Percentiles rank a stretch among this genome's conserved stretches.
Evolutionary conservation across 2,329 filamentous ascomycete species (phyloP).

Genomic region (Diaporthe sp.): DNA sequence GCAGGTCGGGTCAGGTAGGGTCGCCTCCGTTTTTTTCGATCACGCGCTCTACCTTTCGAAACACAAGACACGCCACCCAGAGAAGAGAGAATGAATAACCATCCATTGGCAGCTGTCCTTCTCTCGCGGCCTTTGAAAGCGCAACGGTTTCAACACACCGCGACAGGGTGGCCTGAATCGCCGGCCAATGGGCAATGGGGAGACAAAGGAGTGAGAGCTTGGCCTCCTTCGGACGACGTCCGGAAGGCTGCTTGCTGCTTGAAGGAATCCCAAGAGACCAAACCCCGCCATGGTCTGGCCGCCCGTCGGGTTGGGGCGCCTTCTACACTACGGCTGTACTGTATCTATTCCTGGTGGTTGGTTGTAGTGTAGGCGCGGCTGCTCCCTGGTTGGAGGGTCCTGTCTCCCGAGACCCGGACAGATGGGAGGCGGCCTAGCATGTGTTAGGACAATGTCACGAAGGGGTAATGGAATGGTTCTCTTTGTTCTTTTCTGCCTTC

Average conservation of each 20-base stretch:
- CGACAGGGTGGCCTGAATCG: not conserved
- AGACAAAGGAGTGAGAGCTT: not conserved
- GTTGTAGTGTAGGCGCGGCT: slow-evolving; percentile 29
- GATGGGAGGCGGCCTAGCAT: not conserved
- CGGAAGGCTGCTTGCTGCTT: not conserved
- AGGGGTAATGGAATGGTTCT: not conserved
- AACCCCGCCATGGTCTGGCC: slow-evolving; percentile 3
- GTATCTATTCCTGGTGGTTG: not conserved
- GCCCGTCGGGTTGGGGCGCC: not conserved
- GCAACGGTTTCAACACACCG: slow-evolving; percentile 1
- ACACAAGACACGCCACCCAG: slow-evolving; percentile 14
- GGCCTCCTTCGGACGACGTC: slow-evolving; percentile 3
- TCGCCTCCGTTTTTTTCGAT: not conserved
- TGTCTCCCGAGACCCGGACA: slow-evolving; percentile 10
- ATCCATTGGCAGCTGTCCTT: not conserved
- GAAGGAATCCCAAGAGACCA: not conserved
- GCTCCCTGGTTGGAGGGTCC: not conserved
- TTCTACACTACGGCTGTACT: not conserved
- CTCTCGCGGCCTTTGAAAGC: not conserved
- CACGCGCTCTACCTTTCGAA: slow-evolving; percentile 20
- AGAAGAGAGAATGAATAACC: not conserved
- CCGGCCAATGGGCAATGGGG: slow-evolving; percentile 5
- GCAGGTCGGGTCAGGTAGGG: not conserved
- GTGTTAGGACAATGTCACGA: slow-evolving; percentile 12
- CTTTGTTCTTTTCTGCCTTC: not conserved